Evolutionary conservation across 352 stramenopile genomes (phyloP), one percentile per base, ranked within the genome.

Genomic region (Achlya hypogyna): DNA sequence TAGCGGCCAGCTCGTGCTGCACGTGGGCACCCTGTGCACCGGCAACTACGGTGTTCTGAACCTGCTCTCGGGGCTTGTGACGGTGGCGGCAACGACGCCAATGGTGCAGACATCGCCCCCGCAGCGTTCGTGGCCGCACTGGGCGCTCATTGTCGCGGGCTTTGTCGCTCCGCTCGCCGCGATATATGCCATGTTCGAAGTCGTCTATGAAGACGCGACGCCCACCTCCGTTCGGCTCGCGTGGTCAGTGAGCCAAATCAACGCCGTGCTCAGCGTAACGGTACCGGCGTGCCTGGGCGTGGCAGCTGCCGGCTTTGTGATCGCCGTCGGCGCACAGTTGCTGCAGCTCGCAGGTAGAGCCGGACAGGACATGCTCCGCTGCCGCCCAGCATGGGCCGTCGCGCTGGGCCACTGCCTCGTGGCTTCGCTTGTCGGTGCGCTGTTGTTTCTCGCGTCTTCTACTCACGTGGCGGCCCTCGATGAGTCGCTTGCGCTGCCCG

Each of bases 21-120:
- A 98, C 70, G 68, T 96, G 22, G 54, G 82, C 22, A 96, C 96
- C 60, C 71, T 95, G 29, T 54, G 89, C 27, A 96, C 89, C 14
- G 91, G 93, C 5, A 97, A 95, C 73, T 98, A 97, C 77, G 97
- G 94, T 54, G 97, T 96, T 60, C 97, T 98, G 79, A 98, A 98
- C 73, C 5, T 96, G 5, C 74, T 98, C 43, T 97, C 92, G 0
- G 75, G 91, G 12, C 29, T 79, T 10, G 45, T 84, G 49, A 75
- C 75, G 14, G 51, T 72, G 6, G 42, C 73, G 9, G 42, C 42
- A 49, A 49, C 31, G 31, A 20, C 49, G n/a, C n/a, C 38, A 12
- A 27, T 10, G n/a, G 49, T 56, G 38, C 14, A 45, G 38, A 10
- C 38, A 10, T 10, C 38, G 38, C 38, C 38, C 12, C 38, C 12